These are phyloP conservation scores for Prasinococcaceae sp. DNA, from an alignment of 139 green algal genomes.

Conservation along the genomic window DNA sequence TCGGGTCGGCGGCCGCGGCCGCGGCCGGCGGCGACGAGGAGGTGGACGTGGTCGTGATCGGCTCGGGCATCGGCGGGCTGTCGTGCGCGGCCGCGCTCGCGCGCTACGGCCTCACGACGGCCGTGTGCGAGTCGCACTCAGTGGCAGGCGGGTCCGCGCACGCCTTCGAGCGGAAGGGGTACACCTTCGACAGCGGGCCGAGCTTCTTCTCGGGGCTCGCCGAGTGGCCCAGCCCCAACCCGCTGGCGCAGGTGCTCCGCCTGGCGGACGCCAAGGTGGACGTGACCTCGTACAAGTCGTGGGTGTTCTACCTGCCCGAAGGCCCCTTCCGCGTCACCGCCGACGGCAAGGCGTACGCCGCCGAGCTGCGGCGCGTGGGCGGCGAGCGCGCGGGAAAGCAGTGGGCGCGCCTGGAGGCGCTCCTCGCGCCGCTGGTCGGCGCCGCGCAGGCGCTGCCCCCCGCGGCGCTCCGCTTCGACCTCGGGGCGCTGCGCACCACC, in stretches of 20 bases:
- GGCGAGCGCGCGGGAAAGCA: constrained; percentile 2
- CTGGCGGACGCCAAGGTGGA: background rate
- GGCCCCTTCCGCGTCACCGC: constrained; percentile 47
- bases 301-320: constrained; percentile 54
- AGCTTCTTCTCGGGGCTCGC: constrained; percentile 67
- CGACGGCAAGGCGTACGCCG: constrained; percentile 31
- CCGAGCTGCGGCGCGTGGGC: constrained; percentile 27
- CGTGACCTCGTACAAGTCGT: constrained; percentile 26
- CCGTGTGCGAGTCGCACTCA: constrained; percentile 42
- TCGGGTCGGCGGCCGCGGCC: no score
- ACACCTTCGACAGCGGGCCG: constrained; percentile 72
- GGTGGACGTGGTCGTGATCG: constrained; percentile 42
- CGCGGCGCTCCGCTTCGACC: constrained; percentile 41
- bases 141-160: constrained; percentile 64
- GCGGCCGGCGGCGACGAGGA: no score
- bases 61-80: constrained; percentile 66
- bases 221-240: constrained; percentile 33
- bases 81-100: constrained; percentile 61
- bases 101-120: constrained; percentile 46
- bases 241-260: constrained; percentile 37
- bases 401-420: constrained; percentile 32
- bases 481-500: constrained; percentile 12
- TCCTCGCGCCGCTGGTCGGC: constrained; percentile 43
- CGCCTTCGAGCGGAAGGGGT: constrained; percentile 54
- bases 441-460: constrained; percentile 51